Percentiles rank a stretch among this genome's conserved stretches.
Conservation (phyloP, 768 basidiomycete species). For the Boletus huronensis region DNA sequence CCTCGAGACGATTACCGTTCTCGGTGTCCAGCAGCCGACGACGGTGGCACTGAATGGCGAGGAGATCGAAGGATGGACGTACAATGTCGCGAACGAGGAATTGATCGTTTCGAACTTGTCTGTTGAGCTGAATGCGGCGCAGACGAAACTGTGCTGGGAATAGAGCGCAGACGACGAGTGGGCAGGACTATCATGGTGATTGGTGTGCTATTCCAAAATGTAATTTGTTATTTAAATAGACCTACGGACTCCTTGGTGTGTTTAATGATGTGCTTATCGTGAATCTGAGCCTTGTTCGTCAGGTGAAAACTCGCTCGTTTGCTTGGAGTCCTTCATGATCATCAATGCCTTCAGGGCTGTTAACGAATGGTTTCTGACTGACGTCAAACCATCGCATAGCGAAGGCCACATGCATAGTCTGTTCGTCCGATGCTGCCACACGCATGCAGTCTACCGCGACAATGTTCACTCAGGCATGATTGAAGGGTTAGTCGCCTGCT, state of each 20-base stretch:
- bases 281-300: not conserved
- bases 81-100: conserved; percentile 37
- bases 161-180: not conserved
- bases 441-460: not conserved
- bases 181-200: not conserved
- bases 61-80: conserved; percentile 37
- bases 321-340: not conserved
- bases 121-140: conserved; percentile 41
- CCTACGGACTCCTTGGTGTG: not conserved
- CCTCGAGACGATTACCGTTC: conserved; percentile 52
- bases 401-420: not conserved
- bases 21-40: conserved; percentile 50
- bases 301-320: not conserved
- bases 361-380: not conserved
- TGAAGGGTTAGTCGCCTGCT: not conserved
- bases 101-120: conserved; percentile 38
- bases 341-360: not conserved
- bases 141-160: conserved; percentile 35
- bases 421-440: not conserved
- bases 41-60: conserved; percentile 40
- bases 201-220: not conserved
- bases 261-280: not conserved
- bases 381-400: not conserved
- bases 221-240: not conserved
- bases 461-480: not conserved